Conservation (phyloP, 2,329 filamentous ascomycete genomes). For the Colletotrichum sp. region DNA sequence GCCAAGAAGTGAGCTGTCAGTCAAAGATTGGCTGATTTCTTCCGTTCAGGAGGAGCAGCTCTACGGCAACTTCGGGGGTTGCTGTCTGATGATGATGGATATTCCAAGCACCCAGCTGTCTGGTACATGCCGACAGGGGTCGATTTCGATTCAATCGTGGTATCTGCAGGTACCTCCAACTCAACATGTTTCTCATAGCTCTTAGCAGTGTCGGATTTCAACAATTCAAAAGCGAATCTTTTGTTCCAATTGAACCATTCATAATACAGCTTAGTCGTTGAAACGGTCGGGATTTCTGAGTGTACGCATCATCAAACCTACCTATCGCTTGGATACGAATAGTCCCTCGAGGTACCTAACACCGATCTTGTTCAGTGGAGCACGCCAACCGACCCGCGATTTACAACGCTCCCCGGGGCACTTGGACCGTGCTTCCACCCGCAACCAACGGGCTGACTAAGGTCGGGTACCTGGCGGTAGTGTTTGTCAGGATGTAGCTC, state of each 20-base stretch:
- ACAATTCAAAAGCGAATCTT: background rate
- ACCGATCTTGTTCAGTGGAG: background rate
- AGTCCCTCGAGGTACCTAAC: background rate
- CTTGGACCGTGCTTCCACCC: background rate
- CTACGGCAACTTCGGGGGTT: background rate
- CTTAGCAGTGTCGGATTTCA: background rate
- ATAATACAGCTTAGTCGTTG: background rate
- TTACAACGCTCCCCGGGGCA: background rate
- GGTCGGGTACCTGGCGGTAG: background rate
- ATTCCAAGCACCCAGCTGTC: background rate
- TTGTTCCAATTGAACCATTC: background rate
- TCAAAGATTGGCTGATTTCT: background rate
- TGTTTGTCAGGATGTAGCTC: slow-evolving; percentile 16
- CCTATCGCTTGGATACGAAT: background rate
- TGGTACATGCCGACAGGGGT: background rate
- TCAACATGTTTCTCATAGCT: background rate
- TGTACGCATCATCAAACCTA: background rate
- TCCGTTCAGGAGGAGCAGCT: fast-evolving
- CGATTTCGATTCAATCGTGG: background rate
- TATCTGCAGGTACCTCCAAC: background rate
- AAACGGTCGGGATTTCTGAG: background rate
- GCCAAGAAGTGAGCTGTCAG: slow-evolving; percentile 28
- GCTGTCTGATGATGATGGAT: background rate
- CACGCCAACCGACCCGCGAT: background rate
- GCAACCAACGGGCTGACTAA: slow-evolving; percentile 5